Evolutionary conservation across 2,329 filamentous ascomycete species (phyloP).

Genomic region (Phyllosticta ampelicida): DNA sequence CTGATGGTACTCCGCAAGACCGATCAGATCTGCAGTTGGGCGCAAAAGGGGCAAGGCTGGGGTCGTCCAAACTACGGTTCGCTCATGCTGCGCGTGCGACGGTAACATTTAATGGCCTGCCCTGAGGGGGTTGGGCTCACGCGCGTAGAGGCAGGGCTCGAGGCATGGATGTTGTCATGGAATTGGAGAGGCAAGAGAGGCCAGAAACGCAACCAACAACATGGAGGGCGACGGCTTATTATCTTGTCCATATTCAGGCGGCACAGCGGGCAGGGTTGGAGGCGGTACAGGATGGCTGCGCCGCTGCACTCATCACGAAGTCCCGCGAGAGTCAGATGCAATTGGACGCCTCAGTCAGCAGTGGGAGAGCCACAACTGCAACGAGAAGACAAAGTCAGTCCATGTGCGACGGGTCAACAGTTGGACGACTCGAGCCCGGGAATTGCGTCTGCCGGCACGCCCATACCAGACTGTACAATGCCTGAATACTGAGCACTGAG

Average conservation of each 20-base stretch:
- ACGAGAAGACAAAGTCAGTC: too few species aligned
- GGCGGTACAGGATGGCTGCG: too few species aligned
- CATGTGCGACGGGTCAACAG: too few species aligned
- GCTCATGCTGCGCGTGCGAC: neutral
- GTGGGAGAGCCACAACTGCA: too few species aligned
- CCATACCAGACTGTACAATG: too few species aligned
- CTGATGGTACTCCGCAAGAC: conserved; percentile 1
- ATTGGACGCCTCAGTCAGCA: too few species aligned
- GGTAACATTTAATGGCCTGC: neutral
- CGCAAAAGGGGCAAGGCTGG: conserved; percentile 2
- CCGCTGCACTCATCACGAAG: too few species aligned
- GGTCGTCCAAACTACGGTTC: neutral
- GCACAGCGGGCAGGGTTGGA: too few species aligned
- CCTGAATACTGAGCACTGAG: too few species aligned
- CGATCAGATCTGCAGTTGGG: neutral
- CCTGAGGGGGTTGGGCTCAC: neutral
- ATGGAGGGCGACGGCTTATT: neutral
- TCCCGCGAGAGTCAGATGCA: too few species aligned
- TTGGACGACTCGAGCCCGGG: too few species aligned
- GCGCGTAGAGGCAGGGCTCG: neutral
- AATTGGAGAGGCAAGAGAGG: neutral
- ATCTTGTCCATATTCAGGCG: neutral
- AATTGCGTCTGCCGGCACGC: too few species aligned
- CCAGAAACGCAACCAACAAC: neutral
- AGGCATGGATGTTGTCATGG: neutral